Percentiles rank a stretch among this genome's conserved stretches.
phyloP scores from a whole-genome alignment of 345 rosid species.

The Leavenworthia alabamica region DNA sequence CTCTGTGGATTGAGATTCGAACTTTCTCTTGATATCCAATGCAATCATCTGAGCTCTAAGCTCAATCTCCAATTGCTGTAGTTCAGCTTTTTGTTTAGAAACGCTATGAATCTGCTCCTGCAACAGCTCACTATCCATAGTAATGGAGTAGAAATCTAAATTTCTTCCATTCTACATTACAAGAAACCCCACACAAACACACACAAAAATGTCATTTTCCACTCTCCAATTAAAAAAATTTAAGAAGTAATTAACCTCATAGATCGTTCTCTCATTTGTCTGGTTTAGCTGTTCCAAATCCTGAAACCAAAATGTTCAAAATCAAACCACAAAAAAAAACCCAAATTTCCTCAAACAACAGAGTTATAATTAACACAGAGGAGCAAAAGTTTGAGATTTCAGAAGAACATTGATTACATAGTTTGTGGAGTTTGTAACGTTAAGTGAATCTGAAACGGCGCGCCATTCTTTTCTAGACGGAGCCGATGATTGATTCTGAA shows the following conservation, averaged over 20 bases:
- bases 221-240: not conserved
- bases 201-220: not conserved
- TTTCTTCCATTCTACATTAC: slow-evolving; percentile 80
- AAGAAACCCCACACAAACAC: too few relatives aligned
- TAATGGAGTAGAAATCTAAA: too few relatives aligned
- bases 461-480: slow-evolving; percentile 89
- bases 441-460: slow-evolving; percentile 73
- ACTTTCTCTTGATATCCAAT: slow-evolving; percentile 48
- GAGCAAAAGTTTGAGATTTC: too few relatives aligned
- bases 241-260: slow-evolving; percentile 49
- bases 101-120: slow-evolving; percentile 57
- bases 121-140: slow-evolving; percentile 46
- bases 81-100: slow-evolving; percentile 63
- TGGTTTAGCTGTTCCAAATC: slow-evolving; percentile 61
- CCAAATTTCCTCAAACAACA: too few relatives aligned
- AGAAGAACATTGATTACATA: slow-evolving; percentile 29
- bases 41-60: slow-evolving; percentile 73
- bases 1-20: slow-evolving; percentile 55
- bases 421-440: slow-evolving; percentile 45
- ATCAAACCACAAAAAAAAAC: not conserved
- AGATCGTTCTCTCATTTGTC: slow-evolving; percentile 70
- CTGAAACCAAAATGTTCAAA: slow-evolving; percentile 26
- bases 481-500: slow-evolving; percentile 39
- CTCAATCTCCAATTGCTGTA: slow-evolving; percentile 68
- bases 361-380: too few relatives aligned